phyloP scores from a whole-genome alignment of 2,329 filamentous ascomycete species.

The Cytospora piceicola region DNA sequence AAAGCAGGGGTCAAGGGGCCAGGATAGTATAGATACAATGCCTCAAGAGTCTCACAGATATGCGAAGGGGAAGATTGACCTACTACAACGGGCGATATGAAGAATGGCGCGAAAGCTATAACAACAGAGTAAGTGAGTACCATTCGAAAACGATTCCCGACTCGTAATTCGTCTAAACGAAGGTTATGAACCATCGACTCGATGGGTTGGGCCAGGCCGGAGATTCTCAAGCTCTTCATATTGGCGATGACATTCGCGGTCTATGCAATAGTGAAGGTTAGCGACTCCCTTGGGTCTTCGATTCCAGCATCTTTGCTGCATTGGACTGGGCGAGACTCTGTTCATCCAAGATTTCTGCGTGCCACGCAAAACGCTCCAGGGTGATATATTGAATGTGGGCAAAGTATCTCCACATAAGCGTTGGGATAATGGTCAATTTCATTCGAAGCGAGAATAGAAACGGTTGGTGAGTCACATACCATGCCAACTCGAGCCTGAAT shows the following conservation, averaged over 20 bases:
- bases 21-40: too few species aligned
- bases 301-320: slow-evolving; percentile 21
- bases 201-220: slow-evolving; percentile 38
- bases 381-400: not conserved
- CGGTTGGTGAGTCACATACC: not conserved
- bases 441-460: not conserved
- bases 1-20: too few species aligned
- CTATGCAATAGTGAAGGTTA: slow-evolving; percentile 28
- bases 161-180: slow-evolving; percentile 35
- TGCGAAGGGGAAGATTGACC: not conserved
- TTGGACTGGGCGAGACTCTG: too few species aligned
- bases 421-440: not conserved
- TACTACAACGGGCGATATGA: slow-evolving; percentile 42
- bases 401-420: too few species aligned
- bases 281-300: accelerated
- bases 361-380: not conserved
- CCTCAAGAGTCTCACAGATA: too few species aligned
- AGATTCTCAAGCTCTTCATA: slow-evolving; percentile 39
- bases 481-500: slow-evolving; percentile 38
- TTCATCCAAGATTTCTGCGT: slow-evolving; percentile 1
- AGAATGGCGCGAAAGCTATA: slow-evolving; percentile 39
- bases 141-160: slow-evolving; percentile 33
- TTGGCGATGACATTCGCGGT: slow-evolving; percentile 36
- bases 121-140: slow-evolving; percentile 35
- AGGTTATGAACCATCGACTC: slow-evolving; percentile 34